Evolutionary conservation across 805 yeast genomes (phyloP).

Genomic region (Jamesozyma piceae): DNA sequence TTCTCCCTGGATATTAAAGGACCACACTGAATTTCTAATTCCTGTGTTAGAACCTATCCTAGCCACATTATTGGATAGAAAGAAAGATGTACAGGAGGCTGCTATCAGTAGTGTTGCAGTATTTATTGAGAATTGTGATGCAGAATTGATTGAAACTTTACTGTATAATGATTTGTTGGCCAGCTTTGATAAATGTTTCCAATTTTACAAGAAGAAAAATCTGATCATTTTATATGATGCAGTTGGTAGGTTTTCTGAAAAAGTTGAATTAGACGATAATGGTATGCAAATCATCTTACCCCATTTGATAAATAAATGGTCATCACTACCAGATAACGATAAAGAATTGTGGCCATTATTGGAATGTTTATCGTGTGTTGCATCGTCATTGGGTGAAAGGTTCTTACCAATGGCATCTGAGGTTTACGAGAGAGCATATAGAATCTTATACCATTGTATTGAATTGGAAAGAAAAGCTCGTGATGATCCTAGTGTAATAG

Average conservation of each 20-base stretch:
- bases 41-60: conserved; percentile 75
- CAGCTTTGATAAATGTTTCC: conserved; percentile 67
- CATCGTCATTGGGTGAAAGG: conserved; percentile 72
- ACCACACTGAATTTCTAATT: conserved; percentile 58
- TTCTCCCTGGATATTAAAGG: conserved; percentile 69
- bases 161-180: conserved; percentile 52
- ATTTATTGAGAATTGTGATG: conserved; percentile 69
- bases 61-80: conserved; percentile 65
- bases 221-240: conserved; percentile 80
- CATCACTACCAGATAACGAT: conserved; percentile 61
- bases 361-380: conserved; percentile 87
- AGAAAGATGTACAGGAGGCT: conserved; percentile 91
- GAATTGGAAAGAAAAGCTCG: conserved; percentile 55
- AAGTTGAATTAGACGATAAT: conserved; percentile 47
- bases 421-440: conserved; percentile 68
- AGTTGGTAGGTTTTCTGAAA: conserved; percentile 79
- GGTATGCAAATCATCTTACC: conserved; percentile 62
- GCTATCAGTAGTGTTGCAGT: conserved; percentile 82
- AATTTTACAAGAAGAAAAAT: conserved; percentile 71
- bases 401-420: conserved; percentile 87
- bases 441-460: conserved; percentile 59
- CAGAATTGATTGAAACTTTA: conserved; percentile 50
- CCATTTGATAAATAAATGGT: conserved; percentile 79
- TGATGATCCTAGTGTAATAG: conserved; percentile 54
- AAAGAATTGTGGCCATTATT: conserved; percentile 82